phyloP scores from a whole-genome alignment of 306 rosid genomes.

The Luffa acutangula region DNA sequence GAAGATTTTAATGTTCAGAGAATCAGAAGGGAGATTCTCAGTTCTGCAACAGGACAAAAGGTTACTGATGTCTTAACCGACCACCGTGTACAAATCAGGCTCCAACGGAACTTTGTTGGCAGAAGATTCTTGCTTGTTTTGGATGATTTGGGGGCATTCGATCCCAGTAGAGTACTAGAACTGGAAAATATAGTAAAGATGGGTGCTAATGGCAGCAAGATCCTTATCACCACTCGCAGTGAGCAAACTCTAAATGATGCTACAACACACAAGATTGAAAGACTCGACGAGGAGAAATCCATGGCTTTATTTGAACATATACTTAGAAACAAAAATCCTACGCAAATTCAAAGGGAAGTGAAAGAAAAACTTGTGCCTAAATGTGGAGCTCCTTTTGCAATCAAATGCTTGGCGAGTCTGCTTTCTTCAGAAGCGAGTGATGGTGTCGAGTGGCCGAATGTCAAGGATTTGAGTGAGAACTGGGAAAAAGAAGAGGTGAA shows the following conservation, averaged over 20 bases:
- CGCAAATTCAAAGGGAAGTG: neutral
- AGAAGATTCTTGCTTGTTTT: conserved; percentile 23
- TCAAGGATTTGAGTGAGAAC: neutral
- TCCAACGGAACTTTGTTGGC: conserved; percentile 2
- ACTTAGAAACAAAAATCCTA: neutral
- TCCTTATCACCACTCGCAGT: conserved; percentile 17
- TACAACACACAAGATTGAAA: neutral
- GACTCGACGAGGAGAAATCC: neutral
- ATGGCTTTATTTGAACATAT: neutral
- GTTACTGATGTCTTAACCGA: neutral
- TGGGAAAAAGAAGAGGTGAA: neutral
- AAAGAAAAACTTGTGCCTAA: neutral
- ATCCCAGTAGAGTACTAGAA: conserved; percentile 2
- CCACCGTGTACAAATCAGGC: neutral
- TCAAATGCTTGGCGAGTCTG: neutral
- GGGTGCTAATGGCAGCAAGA: conserved; percentile 18
- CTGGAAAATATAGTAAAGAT: neutral
- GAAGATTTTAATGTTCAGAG: conserved; percentile 9
- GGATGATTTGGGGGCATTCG: conserved; percentile 23
- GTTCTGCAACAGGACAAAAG: neutral
- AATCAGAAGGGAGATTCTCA: conserved; percentile 9
- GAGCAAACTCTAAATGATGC: neutral
- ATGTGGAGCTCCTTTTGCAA: conserved; percentile 17
- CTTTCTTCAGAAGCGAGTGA: neutral
- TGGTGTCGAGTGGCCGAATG: neutral